Base-by-base conservation (phyloP, 495 filamentous ascomycete species). In the Aspergillus kassunensis region DNA sequence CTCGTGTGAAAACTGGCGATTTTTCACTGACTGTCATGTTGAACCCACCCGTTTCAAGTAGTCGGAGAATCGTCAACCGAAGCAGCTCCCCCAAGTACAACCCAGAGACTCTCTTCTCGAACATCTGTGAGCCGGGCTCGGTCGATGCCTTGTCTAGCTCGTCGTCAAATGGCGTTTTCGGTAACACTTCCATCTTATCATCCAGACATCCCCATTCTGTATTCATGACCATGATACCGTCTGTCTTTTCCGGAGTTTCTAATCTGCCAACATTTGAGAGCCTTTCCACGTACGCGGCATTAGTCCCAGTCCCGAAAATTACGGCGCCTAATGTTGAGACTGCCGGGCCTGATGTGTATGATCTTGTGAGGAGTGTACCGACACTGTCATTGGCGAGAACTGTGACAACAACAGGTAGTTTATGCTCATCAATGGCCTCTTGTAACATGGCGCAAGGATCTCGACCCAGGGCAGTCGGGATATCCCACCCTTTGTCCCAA, bases 281-380 rank as follows among this genome's bases (percentile, higher is more conserved):
- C 23, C 33, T 49, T n/a, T 65, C 62, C 20, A 71, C 57, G 49
- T 72, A 72, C 10, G 66, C 69, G 11, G 66, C 68, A 41, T 72
- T 72, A 1, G 69, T 72, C 10, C 69, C 69, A 3, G 69, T 72
- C 6, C 69, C 69, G 15, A 65, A 63, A 12, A 65, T 65, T 1
- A 37, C 16, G 19, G 55, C 51, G 8, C 44, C 58, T 10, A 60
- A 29, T 6, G 61, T 61, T 2, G 54, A 51, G 9, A 9, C 10
- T 12, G 21, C 36, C 15, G n/a, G 50, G 4, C 37, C 36, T 5
- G 57, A 59, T 15, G 19, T 61, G 47, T 63, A 63, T 1, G 61
- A 55, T 44, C 61, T 37, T 2, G 61, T 51, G 30, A 61, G 25
- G 4, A 63, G 49, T 6, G 57, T 55, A 5, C 61, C 61, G 1